phyloP scores from a whole-genome alignment of 2,329 filamentous ascomycete genomes.

The Hypoxylon sp. region DNA sequence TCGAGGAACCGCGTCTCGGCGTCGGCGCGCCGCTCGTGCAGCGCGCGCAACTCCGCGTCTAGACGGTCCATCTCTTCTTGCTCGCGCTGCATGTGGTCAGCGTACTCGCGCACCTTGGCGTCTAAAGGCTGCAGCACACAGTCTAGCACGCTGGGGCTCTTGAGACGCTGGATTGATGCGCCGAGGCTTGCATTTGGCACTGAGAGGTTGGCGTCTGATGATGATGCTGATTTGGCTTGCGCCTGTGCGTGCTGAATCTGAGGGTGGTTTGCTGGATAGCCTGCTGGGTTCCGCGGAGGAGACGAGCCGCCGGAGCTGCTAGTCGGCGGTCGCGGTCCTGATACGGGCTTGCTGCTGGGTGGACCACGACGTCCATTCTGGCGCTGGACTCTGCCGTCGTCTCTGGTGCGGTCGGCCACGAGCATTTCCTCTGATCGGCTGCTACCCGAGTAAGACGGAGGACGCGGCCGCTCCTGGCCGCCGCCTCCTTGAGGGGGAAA shows the following conservation, averaged over 20 bases:
- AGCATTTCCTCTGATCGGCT: constrained; percentile 53
- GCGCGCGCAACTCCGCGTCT: constrained; percentile 58
- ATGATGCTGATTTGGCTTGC: constrained; percentile 23
- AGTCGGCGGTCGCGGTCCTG: constrained; percentile 41
- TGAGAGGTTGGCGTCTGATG: constrained; percentile 25
- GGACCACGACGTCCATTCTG: constrained; percentile 47
- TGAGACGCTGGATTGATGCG: constrained; percentile 57
- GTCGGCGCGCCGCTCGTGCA: constrained; percentile 58
- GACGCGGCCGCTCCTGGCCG: constrained; percentile 37
- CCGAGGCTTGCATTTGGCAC: constrained; percentile 32
- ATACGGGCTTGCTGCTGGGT: constrained; percentile 33
- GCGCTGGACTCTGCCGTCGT: constrained; percentile 45
- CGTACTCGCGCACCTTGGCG: constrained; percentile 61
- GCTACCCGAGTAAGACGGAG: constrained; percentile 51
- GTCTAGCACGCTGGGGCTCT: constrained; percentile 59
- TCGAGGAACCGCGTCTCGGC: constrained; percentile 59
- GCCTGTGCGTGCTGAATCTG: constrained; percentile 40
- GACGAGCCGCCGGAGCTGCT: constrained; percentile 44
- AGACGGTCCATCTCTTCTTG: constrained; percentile 58
- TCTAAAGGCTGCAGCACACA: constrained; percentile 61
- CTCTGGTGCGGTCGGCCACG: constrained; percentile 45
- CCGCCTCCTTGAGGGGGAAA: constrained; percentile 44
- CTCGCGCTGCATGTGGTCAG: constrained; percentile 57
- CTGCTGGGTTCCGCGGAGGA: constrained; percentile 44
- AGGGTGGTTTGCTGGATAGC: constrained; percentile 43